Base-by-base conservation (phyloP, 169 alveolate species). In the Miamiensis avidus region DNA sequence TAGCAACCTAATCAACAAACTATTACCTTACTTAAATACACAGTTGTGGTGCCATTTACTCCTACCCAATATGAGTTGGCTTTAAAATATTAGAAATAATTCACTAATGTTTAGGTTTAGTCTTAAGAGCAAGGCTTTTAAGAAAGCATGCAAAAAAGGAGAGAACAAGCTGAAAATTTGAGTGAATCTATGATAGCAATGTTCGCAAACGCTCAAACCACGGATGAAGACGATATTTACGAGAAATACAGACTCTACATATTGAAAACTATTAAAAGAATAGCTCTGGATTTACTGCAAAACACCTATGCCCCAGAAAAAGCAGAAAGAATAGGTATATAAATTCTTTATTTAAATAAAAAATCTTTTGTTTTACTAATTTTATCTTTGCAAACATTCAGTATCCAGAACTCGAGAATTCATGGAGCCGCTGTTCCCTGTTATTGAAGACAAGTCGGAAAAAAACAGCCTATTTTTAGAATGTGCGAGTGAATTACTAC, bases 251-350 rank as follows among this genome's bases (percentile, higher is more conserved):
- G 87, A 28, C 74, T 86, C 11, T 34, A 79, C 78, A 34, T 77
- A 16, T 81, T 86, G 32, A 75, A 81, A 76, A 86, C 87, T 28
- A 33, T 86, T 25, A 86, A 86, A 75, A 75, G 72, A 11, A 74
- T 86, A 0, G 34, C 87, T 20, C 34, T 86, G 30, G 90, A 86
- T n/a, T 81, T 86, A 33, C 74, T 86, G 25, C 33, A 86, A 33
- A 86, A 86, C 65, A 74, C 87, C 0, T 86, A 86, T 76, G 82
- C 90, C 0, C 83, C 84, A 0, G 90, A 86, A 81, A 86, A 78
- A 29, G 30, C 81, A 11, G 90, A 86, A 25, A 25, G 90, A 74
- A 82, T 86, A 25, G 84, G 81, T 26, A 34, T 79, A 29, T 49
- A 49, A 11, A 49, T 11, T 49, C 20, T 49, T 11, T 49, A 49